Percentiles rank a stretch among this genome's conserved stretches.
Evolutionary conservation across 148 eudicot species (phyloP).

Genomic region (Rhododendron henanense): DNA sequence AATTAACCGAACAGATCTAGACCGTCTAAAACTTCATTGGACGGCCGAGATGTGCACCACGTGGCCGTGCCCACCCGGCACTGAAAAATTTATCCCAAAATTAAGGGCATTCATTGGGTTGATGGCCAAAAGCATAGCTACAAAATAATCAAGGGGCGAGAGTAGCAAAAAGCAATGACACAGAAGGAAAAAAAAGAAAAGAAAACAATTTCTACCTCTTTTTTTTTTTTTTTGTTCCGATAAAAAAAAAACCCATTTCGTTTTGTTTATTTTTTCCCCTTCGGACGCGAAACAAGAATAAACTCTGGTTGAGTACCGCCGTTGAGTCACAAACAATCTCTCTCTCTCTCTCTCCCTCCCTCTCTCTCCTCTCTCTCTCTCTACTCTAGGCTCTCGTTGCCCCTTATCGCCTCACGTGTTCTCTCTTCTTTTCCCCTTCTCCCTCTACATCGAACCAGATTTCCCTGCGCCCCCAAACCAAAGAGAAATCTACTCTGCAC

Average conservation of each 20-base stretch:
- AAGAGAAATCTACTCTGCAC: neutral
- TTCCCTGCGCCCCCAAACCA: neutral
- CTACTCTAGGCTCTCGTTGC: neutral
- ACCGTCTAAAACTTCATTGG: too few species aligned
- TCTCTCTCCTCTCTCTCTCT: neutral
- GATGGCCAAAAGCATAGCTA: neutral
- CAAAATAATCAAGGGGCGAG: neutral
- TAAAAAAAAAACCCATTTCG: neutral
- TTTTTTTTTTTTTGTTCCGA: too few species aligned
- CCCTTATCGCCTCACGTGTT: conserved; percentile 8
- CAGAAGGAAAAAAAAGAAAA: neutral
- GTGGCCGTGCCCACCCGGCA: too few species aligned
- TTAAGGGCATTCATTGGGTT: neutral
- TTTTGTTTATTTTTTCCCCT: neutral
- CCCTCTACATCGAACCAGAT: neutral
- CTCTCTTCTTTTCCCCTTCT: neutral
- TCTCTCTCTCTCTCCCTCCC: neutral
- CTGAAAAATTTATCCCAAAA: too few species aligned
- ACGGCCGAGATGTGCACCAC: too few species aligned
- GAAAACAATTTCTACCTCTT: neutral
- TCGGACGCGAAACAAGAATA: neutral
- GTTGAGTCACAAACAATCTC: neutral
- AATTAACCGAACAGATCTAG: too few species aligned
- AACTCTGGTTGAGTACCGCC: neutral
- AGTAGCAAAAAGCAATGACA: neutral